phyloP scores from a whole-genome alignment of 495 filamentous ascomycete genomes.

The Cercophora newfieldiana region DNA sequence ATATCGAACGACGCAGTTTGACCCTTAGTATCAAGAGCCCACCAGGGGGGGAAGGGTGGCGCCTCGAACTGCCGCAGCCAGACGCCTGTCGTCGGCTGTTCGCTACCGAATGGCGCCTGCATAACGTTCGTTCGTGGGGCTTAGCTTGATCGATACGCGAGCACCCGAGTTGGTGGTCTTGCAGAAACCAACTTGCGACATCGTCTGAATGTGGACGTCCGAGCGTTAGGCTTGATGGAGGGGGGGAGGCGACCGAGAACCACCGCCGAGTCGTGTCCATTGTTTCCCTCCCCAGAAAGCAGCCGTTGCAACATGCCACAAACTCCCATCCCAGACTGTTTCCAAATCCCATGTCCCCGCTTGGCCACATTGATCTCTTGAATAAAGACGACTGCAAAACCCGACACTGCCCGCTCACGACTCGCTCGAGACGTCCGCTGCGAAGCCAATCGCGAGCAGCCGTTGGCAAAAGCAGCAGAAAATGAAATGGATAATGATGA shows the following conservation, averaged over 20 bases:
- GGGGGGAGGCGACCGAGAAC: not conserved
- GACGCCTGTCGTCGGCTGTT: not conserved
- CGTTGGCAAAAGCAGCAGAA: no score
- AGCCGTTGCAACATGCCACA: not conserved
- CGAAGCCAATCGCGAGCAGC: not conserved
- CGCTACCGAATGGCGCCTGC: not conserved
- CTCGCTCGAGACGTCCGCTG: not conserved
- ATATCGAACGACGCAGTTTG: not conserved
- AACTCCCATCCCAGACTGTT: not conserved
- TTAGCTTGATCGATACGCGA: not conserved
- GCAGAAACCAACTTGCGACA: conserved; percentile 13
- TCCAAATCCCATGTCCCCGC: not conserved
- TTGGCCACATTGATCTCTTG: not conserved
- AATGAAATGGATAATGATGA: not conserved
- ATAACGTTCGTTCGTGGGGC: not conserved
- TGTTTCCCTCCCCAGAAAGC: not conserved
- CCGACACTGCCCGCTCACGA: not conserved
- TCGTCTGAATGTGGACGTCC: conserved; percentile 2
- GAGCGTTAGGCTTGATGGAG: conserved; percentile 9
- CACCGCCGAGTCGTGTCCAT: not conserved
- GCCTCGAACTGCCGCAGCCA: not conserved
- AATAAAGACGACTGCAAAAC: not conserved
- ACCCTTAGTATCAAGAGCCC: not conserved
- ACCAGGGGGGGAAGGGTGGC: no score
- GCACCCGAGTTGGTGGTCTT: not conserved